These are phyloP conservation scores for Gaertneriomyces sp. DNA, from an alignment of 192 early-diverging fungal genomes.

Conservation along the genomic window DNA sequence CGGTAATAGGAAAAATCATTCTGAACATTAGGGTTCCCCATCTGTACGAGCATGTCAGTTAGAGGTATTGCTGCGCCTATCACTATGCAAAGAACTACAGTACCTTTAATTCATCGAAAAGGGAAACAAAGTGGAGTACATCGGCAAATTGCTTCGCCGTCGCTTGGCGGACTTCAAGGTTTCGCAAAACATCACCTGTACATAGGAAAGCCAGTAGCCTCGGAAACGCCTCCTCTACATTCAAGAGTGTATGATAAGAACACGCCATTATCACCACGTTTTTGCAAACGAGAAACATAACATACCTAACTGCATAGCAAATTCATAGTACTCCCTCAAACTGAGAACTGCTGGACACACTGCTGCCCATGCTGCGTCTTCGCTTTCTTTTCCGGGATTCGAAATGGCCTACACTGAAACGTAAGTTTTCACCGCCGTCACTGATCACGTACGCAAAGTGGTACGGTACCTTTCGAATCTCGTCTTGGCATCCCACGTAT, in stretches of 20 bases:
- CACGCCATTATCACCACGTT: not conserved
- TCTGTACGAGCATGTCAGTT: slow-evolving; percentile 36
- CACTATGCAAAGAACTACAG: not conserved
- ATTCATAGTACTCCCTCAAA: slow-evolving; percentile 78
- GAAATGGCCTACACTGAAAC: slow-evolving; percentile 68
- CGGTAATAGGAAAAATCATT: slow-evolving; percentile 99
- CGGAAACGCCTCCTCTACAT: slow-evolving; percentile 43
- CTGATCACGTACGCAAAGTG: not conserved
- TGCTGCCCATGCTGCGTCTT: slow-evolving; percentile 83
- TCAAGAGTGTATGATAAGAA: slow-evolving; percentile 4
- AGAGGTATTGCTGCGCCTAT: no score
- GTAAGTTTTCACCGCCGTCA: not conserved
- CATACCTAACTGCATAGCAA: slow-evolving; percentile 72
- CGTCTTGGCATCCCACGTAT: slow-evolving; percentile 68
- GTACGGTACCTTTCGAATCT: slow-evolving; percentile 59
- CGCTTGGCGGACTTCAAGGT: slow-evolving; percentile 71
- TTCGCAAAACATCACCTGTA: slow-evolving; percentile 51
- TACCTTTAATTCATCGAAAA: slow-evolving; percentile 93
- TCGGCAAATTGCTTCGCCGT: slow-evolving; percentile 78
- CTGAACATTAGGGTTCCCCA: slow-evolving; percentile 79
- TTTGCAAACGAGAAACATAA: not conserved
- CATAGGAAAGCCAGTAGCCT: slow-evolving; percentile 43
- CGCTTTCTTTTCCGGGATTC: slow-evolving; percentile 75
- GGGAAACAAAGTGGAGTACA: slow-evolving; percentile 80
- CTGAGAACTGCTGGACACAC: slow-evolving; percentile 76